Evolutionary conservation across 176 grass and related monocot species (phyloP).

Genomic region (Oryza glumipatula): DNA sequence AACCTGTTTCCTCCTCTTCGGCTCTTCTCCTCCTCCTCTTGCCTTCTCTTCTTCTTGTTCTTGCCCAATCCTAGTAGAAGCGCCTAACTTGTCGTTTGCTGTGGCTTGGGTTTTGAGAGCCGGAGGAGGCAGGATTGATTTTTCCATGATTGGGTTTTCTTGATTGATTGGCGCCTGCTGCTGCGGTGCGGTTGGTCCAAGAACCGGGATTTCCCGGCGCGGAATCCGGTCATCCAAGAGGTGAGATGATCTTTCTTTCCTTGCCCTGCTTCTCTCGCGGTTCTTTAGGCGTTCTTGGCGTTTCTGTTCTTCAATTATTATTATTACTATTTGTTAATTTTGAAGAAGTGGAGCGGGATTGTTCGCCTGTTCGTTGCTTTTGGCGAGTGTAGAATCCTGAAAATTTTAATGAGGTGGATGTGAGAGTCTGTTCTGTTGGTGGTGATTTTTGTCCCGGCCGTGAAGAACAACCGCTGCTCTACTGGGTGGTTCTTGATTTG

Average conservation of each 20-base stretch:
- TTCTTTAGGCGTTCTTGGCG: not conserved
- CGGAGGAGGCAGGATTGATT: not conserved
- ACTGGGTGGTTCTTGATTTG: not conserved
- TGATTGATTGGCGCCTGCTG: not conserved
- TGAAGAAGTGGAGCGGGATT: not conserved
- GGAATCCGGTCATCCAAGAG: slow-evolving; percentile 18
- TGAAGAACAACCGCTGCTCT: not conserved
- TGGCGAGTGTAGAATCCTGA: not conserved
- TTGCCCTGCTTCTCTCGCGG: not conserved
- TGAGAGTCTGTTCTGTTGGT: not conserved
- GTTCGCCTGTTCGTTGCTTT: not conserved
- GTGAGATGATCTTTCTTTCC: slow-evolving; percentile 44
- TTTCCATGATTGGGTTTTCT: not conserved
- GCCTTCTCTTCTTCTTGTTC: not conserved
- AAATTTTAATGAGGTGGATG: not conserved
- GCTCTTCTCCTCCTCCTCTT: not conserved
- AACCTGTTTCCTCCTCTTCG: slow-evolving; percentile 4
- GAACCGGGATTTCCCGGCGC: not conserved
- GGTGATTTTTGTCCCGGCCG: not conserved
- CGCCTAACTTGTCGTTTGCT: not conserved
- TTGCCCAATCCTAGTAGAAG: not conserved
- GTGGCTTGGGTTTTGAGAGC: slow-evolving; percentile 33
- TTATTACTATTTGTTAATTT: too few relatives aligned
- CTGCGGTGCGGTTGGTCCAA: not conserved
- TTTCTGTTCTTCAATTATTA: not conserved